Base-by-base conservation (phyloP, 768 basidiomycete species). In the Agrocybe praecox region DNA sequence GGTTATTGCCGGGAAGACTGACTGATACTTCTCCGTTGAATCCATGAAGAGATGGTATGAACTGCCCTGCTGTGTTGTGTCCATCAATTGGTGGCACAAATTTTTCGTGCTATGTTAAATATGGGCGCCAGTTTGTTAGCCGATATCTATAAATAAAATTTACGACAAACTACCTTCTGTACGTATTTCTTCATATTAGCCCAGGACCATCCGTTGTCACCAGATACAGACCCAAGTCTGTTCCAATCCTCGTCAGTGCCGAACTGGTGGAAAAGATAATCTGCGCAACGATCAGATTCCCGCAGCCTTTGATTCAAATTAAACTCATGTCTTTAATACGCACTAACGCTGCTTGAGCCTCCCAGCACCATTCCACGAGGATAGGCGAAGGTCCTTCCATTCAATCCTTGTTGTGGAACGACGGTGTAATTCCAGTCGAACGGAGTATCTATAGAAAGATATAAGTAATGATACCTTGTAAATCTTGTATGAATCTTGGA, bases 191-290 rank as follows among this genome's bases (percentile, higher is more conserved):
- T 61, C 40, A 78, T 63, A 12, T 62, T 65, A 32, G 68, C 57
- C 77, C 77, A 78, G 11, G 64, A 65, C 75, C 74, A 77, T 21
- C 72, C 72, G n/a, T 56, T 19, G 54, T 78, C 75, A 6, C 67
- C 66, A 10, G 73, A 69, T 11, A 72, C 51, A 11, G 49, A 52
- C 1, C 71, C 75, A 14, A 67, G 70, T 21, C 71, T 69, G 48
- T 78, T 65, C 53, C 62, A 77, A 48, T 78, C 76, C 22, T 76
- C 75, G 4, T 49, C 60, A 1, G 73, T 63, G 2, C 76, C 74
- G 24, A 69, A 67, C 9, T 71, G 73, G 50, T 72, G 74, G 10
- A 71, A 61, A 67, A 76, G 69, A 46, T 66, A 69, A 56, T 75
- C 74, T 73, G 40, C 7, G 3, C n/a, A 51, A 36, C 46, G 24